Evolutionary conservation across 2,329 filamentous ascomycete genomes (phyloP), one percentile per base, ranked within the genome.

Genomic region (Pyrenochaeta sp.): DNA sequence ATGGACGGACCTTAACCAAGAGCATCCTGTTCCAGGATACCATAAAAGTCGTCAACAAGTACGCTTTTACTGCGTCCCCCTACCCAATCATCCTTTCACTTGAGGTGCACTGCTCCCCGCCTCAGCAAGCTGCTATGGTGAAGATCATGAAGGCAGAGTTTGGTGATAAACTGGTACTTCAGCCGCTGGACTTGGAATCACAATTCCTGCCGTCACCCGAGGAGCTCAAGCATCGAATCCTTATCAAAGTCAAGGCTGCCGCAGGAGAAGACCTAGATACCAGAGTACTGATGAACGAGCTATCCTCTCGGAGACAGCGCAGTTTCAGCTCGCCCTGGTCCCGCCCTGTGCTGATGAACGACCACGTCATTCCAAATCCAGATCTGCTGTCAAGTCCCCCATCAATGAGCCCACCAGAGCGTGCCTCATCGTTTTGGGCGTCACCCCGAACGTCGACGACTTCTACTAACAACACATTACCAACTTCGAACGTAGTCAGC

Each of bases 1-100:
- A 99, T 61, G 94, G 94, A 17, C 86, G 87, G 45, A 96, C 92
- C 0, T 80, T 95, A 72, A 97, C 94, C 0, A 93, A 85, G 9
- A 87, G 89, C 45, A 91, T 97, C 41, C 84, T 89, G 24, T 99
- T 99, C 73, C 82, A 85, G 31, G 93, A 97, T 70, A 93, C 93
- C 52, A 90, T 99, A 74, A 88, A 86, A 18, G 91, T 92, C 36
- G 94, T 99, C 69, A 90, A 92, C 72, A 92, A 93, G 68, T 96
- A 96, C 67, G 94, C 94, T 2, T 99, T 99, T 64, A 80, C 86
- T 53, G 87, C 87, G 43, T 91, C 89, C n/a, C 83, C 82, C 15
- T 96, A 92, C 58, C 94, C 94, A 1, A 79, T 99, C 11, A 96
- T 94, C 76, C 86, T 99, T 51, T 97, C 94, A 1, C 86, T 99